phyloP scores from a whole-genome alignment of 352 stramenopile genomes.

The Globisporangium spinosum region DNA sequence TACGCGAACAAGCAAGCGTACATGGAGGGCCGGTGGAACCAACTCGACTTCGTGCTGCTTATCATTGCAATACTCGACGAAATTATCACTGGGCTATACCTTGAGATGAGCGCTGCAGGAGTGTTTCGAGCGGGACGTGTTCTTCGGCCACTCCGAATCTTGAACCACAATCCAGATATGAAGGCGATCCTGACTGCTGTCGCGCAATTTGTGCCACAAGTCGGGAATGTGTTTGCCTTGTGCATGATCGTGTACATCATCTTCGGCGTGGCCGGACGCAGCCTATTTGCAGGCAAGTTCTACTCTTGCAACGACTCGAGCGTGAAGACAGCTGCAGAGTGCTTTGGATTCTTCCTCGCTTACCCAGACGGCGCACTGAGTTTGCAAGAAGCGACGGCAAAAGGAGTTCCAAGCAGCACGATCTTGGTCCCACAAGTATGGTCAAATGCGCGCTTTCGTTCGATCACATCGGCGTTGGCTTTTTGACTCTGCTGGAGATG shows the following conservation, averaged over 20 bases:
- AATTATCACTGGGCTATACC: constrained; percentile 41
- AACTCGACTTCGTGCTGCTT: constrained; percentile 63
- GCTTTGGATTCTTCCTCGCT: constrained; percentile 52
- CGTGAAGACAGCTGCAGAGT: constrained; percentile 35
- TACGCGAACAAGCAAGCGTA: constrained; percentile 67
- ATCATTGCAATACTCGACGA: constrained; percentile 54
- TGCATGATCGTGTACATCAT: constrained; percentile 79
- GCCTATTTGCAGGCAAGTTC: constrained; percentile 61
- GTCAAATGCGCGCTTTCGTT: constrained; percentile 76
- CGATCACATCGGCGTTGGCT: constrained; percentile 62
- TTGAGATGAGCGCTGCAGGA: constrained; percentile 36
- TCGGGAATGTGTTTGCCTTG: constrained; percentile 68
- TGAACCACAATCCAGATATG: constrained; percentile 80
- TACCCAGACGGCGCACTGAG: constrained; percentile 44
- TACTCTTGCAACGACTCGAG: constrained; percentile 61
- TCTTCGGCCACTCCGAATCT: constrained; percentile 57
- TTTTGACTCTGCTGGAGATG: constrained; percentile 73
- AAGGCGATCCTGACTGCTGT: constrained; percentile 68
- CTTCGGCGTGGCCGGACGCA: constrained; percentile 66
- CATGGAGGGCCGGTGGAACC: constrained; percentile 78
- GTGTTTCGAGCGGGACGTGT: constrained; percentile 72
- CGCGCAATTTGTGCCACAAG: constrained; percentile 62
- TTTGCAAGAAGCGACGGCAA: constrained; percentile 45
- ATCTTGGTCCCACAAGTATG: constrained; percentile 63
- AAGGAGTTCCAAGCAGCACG: constrained; percentile 28